Evolutionary conservation across 2,329 filamentous ascomycete genomes (phyloP), one percentile per base, ranked within the genome.

Genomic region (Cordyceps pruinosa): DNA sequence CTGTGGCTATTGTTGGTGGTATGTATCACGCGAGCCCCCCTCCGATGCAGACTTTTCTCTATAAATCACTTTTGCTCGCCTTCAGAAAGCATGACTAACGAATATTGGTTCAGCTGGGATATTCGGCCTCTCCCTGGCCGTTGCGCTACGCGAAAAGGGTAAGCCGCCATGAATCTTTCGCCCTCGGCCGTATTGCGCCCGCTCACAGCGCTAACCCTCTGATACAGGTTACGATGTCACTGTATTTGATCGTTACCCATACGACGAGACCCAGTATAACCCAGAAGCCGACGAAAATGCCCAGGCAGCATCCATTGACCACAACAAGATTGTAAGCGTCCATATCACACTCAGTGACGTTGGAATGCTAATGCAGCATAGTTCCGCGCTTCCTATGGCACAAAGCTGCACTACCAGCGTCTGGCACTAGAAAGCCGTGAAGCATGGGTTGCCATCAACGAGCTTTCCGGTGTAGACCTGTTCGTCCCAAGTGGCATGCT

Each of bases 361-460:
- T 19, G 15, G 15, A 46, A 7, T 37, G 19, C 1, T 46, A 46
- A 46, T 35, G 21, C 17, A 7, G 1, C 10, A 8, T 19, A 66
- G 65, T 66, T 66, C 17, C 61, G 64, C 9, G 63, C 65, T 13
- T 66, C 64, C 0, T 65, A 66, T 17, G 65, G 63, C 3, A 59
- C 55, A 5, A 62, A 62, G 30, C 42, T 65, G 9, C 64, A 66
- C 25, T 66, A 66, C 32, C 65, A 66, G 23, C 61, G 65, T 4
- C 57, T 66, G 2, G 64, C 65, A 2, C 25, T 65, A 0, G 64
- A 66, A 34, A 64, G 64, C 32, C 62, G 65, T 25, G 47, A 61
- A 10, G 59, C 56, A n/a, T 66, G 65, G 65, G 26, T 62, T 15
- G 46, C 26, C 5, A 58, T 66, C 34, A 61, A 64, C 48, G 13